phyloP scores from a whole-genome alignment of 2,329 filamentous ascomycete genomes.

The Trichophyton equinum region DNA sequence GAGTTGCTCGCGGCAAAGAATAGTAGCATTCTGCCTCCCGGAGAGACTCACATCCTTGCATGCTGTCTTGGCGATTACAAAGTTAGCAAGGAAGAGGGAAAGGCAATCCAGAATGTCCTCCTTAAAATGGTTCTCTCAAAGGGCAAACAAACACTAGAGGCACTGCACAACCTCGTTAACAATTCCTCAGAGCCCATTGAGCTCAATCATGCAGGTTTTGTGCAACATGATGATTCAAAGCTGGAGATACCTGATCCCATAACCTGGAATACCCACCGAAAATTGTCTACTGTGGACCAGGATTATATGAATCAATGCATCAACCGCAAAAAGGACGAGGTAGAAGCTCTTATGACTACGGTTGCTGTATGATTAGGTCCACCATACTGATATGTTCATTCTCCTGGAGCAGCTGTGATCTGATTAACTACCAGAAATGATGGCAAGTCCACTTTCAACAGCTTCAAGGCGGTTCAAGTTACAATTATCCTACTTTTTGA shows the following conservation, averaged over 20 bases:
- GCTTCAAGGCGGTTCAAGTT: too few species aligned
- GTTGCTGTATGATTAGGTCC: background rate
- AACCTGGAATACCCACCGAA: background rate
- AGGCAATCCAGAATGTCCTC: slow-evolving; percentile 1
- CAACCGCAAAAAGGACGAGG: background rate
- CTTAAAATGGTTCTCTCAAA: slow-evolving; percentile 6
- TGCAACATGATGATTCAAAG: background rate
- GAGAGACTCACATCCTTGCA: background rate
- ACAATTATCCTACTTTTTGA: background rate
- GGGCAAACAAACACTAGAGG: background rate
- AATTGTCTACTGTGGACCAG: background rate
- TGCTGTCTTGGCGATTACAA: slow-evolving; percentile 2
- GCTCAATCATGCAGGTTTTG: background rate
- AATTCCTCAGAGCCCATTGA: background rate
- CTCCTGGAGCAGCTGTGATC: too few species aligned
- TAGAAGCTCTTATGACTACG: slow-evolving; percentile 1
- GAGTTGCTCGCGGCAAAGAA: background rate
- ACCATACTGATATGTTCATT: too few species aligned
- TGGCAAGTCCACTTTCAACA: too few species aligned
- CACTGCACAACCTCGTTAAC: background rate
- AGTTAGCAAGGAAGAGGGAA: slow-evolving; percentile 5
- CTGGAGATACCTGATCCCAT: background rate
- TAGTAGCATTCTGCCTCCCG: background rate
- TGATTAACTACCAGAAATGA: too few species aligned
- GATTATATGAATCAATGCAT: slow-evolving; percentile 3